Base-by-base conservation (phyloP, 129 eudicot genomes). In the Dittrichia graveolens region DNA sequence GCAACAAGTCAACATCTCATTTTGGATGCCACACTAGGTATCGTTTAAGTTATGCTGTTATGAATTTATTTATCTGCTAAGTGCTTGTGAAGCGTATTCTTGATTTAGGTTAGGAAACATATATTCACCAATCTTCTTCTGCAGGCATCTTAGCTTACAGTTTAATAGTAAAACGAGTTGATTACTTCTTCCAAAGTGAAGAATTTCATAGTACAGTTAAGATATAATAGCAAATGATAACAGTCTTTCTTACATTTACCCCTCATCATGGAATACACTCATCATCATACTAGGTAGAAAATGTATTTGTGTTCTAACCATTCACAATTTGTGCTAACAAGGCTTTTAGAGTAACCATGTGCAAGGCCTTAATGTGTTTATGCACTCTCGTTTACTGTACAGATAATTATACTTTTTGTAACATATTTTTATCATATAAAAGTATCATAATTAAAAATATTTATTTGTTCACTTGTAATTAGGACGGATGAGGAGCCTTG, bases 401-500 rank as follows among this genome's bases (percentile, higher is more conserved):
- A 18, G 19, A 35, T 24, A 24, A 24, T 24, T 24, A 24, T 24
- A 24, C 31, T 24, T 24, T 24, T 24, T 24, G 31, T 24, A 2
- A 24, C 31, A 24, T 24, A 24, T 24, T 2, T 24, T 24, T 24
- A 24, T 24, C 31, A 24, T 24, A 24, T 24, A 24, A 24, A 24
- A 24, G 31, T 24, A 24, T 24, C 31, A 24, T 24, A 24, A 24
- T 24, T 44, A 5, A 48, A 44, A 56, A 54, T 64, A 40, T 15
- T 42, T 43, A 13, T 31, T 40, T 56, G 37, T 50, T 75, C 67
- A 54, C 54, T 3, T 77, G 73, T 58, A 39, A 61, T 69, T 65
- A 94, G 99, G 99, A 34, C 89, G 94, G 39, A 90, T 95, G 99
- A 80, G 99, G 82, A 90, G 99, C 53, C 99, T 95, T 79, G 99